These are phyloP conservation scores for Aphanomyces astaci DNA, from an alignment of 352 stramenopile species.

Conservation along the genomic window DNA sequence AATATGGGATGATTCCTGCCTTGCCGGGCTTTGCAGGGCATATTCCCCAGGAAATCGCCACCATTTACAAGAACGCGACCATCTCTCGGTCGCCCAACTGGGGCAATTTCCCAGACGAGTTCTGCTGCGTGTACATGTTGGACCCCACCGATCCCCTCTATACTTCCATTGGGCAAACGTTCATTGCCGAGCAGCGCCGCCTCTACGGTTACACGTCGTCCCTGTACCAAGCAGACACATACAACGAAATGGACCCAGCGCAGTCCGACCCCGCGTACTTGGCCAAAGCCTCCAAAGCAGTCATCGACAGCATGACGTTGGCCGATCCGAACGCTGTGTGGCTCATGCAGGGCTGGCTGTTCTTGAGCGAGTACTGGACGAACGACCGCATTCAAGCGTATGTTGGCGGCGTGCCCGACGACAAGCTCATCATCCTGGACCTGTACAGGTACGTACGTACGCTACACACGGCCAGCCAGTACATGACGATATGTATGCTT, in stretches of 20 bases:
- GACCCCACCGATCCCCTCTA: conserved; percentile 78
- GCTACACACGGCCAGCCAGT: not conserved
- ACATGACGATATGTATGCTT: too few relatives aligned
- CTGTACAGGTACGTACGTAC: conserved; percentile 44
- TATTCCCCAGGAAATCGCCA: conserved; percentile 74
- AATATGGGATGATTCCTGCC: conserved; percentile 84
- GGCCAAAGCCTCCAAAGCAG: conserved; percentile 44
- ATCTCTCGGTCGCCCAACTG: conserved; percentile 76
- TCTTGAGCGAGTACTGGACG: conserved; percentile 63
- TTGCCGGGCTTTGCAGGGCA: conserved; percentile 86
- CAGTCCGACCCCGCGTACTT: conserved; percentile 45
- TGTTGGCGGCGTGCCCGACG: conserved; percentile 42
- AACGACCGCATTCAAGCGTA: conserved; percentile 46
- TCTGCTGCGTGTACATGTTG: conserved; percentile 79
- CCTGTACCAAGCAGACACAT: conserved; percentile 73
- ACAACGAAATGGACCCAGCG: conserved; percentile 76
- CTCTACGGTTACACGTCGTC: conserved; percentile 71
- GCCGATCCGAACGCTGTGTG: conserved; percentile 67
- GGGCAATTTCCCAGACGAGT: conserved; percentile 70
- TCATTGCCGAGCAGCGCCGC: conserved; percentile 55
- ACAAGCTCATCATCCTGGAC: conserved; percentile 74
- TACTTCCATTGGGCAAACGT: conserved; percentile 61
- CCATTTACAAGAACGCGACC: conserved; percentile 60
- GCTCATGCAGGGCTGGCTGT: conserved; percentile 81
- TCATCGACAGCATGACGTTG: conserved; percentile 64